Conservation (phyloP, 306 rosid species). For the Citrullus colocynthis region DNA sequence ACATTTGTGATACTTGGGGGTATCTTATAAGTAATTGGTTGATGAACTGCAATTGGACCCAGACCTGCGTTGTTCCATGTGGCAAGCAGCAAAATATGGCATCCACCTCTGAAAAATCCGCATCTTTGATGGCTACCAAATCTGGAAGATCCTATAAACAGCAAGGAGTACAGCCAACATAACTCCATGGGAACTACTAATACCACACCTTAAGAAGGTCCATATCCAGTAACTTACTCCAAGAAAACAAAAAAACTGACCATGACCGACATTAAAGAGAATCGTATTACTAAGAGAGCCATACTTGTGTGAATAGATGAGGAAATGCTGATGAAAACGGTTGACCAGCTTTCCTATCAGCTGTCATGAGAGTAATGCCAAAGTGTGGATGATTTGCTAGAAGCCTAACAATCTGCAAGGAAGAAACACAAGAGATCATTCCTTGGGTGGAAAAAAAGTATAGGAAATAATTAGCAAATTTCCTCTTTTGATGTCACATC, state of each 20-base stretch:
- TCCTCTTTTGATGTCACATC: background rate
- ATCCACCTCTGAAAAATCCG: constrained; percentile 63
- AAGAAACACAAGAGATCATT: constrained; percentile 10
- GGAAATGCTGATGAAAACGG: constrained; percentile 78
- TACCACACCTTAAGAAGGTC: background rate
- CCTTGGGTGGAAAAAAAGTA: background rate
- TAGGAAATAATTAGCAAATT: background rate
- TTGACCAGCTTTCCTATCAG: constrained; percentile 91
- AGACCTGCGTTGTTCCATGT: constrained; percentile 91
- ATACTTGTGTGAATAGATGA: constrained; percentile 60
- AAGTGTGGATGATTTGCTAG: constrained; percentile 86
- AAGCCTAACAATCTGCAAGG: constrained; percentile 69
- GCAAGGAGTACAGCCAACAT: constrained; percentile 6
- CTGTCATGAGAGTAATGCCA: constrained; percentile 61
- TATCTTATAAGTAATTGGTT: background rate
- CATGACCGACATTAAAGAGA: background rate
- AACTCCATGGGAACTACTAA: background rate
- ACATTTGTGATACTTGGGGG: background rate
- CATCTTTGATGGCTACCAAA: constrained; percentile 81
- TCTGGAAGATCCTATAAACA: constrained; percentile 60
- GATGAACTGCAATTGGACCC: constrained; percentile 4
- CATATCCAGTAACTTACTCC: constrained; percentile 6
- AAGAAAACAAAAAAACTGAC: background rate
- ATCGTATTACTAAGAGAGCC: constrained; percentile 9
- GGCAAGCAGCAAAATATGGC: constrained; percentile 97